Conservation (phyloP, 306 rosid genomes). For the cucumber (Cucumis sativus) region DNA sequence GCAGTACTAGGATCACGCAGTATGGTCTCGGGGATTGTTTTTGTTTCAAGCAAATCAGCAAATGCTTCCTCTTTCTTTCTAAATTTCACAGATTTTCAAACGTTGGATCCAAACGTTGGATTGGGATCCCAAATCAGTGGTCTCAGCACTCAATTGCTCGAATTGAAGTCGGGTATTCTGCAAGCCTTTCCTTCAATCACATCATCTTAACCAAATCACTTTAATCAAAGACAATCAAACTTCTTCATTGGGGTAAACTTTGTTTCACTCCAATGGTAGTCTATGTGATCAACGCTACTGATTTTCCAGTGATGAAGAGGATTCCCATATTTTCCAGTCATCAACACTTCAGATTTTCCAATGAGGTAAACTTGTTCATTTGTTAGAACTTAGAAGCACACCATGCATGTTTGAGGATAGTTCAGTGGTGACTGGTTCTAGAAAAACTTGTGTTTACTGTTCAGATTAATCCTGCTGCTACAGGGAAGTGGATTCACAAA, state of each 20-base stretch:
- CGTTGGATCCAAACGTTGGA: conserved; percentile 84
- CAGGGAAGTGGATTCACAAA: conserved; percentile 36
- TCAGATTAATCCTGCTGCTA: conserved; percentile 47
- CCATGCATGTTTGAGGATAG: too few species aligned
- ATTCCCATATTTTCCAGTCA: background rate
- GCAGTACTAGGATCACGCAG: conserved; percentile 61
- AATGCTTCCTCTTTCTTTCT: background rate
- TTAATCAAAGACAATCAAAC: background rate
- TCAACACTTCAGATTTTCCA: too few species aligned
- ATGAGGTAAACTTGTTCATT: too few species aligned
- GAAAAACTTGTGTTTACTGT: conserved; percentile 26
- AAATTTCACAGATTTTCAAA: conserved; percentile 62
- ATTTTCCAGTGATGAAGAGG: background rate
- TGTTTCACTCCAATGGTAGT: background rate
- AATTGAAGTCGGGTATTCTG: conserved; percentile 57
- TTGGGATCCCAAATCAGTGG: conserved; percentile 88
- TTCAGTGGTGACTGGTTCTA: conserved; percentile 50
- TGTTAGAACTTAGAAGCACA: too few species aligned
- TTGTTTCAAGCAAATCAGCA: background rate
- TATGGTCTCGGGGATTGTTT: background rate
- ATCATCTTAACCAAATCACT: background rate
- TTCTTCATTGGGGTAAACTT: background rate
- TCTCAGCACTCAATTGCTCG: conserved; percentile 86
- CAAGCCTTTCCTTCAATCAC: background rate
- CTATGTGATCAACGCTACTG: background rate